Evolutionary conservation across 2,329 filamentous ascomycete genomes (phyloP), one percentile per base, ranked within the genome.

Genomic region (Aaosphaeria pasadenensis): DNA sequence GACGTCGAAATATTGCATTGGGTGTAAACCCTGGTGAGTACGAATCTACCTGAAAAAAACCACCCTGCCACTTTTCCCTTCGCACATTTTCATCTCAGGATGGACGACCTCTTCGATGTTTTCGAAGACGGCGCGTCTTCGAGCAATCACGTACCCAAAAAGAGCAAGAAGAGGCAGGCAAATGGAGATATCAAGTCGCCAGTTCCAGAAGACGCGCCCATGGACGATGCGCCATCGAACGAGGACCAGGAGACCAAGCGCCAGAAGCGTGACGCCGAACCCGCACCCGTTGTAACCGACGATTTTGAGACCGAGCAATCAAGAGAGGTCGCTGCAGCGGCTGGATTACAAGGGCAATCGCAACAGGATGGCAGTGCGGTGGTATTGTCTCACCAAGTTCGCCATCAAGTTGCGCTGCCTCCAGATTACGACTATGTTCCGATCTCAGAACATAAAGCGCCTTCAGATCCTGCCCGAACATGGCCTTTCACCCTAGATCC

Each of bases 401-500:
- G 95, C 72, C 94, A 99, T 78, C 92, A 99, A 74, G 94, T 97
- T 59, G 89, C 94, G 9, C 79, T 99, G 17, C 94, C 94, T 2
- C 91, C 92, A 7, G 89, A 95, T 68, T 95, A 95, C 76, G 87
- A 91, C 69, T 96, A 96, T 67, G 80, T 95, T 13, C 92, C 92
- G n/a, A 89, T 99, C 45, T 95, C 91, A 24, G 82, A 95, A 72
- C 94, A 99, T 78, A 91, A 91, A 70, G 78, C 90, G n/a, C 91
- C 92, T 7, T 87, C 86, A 48, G 84, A 88, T 54, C 94, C 94
- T 1, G 94, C 94, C 17, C 83, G 89, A 54, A 84, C 79, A 32
- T 99, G 88, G 79, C 82, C 85, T 7, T 99, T 99, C 76, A 89
- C 89, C 48, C 85, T 99, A 50, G 94, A 99, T 77, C 94, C 94